Percentiles rank a stretch among this genome's conserved stretches.
Conservation (phyloP, 2,329 filamentous ascomycete species). For the Epichloe sp. region DNA sequence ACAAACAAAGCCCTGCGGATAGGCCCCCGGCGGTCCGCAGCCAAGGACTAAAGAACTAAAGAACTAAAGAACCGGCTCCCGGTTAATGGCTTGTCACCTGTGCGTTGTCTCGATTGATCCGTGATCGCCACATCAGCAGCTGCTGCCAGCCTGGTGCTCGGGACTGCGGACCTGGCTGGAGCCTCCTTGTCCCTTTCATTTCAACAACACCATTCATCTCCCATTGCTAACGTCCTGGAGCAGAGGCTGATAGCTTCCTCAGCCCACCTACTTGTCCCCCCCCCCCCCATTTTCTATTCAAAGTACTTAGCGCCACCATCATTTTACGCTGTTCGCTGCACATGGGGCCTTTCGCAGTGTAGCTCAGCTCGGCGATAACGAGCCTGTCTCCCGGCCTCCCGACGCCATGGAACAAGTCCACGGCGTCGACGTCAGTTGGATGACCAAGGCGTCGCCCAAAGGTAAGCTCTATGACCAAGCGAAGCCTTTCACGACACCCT, state of each 20-base stretch:
- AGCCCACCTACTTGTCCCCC: neutral
- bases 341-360: neutral
- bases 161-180: neutral
- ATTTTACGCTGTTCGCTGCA: neutral
- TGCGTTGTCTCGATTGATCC: neutral
- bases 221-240: neutral
- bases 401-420: conserved; percentile 64
- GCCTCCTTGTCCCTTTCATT: neutral
- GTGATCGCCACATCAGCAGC: neutral
- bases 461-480: conserved; percentile 36
- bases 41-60: too few relatives aligned
- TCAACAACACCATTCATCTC: neutral
- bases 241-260: neutral
- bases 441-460: conserved; percentile 69
- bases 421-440: conserved; percentile 81
- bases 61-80: too few relatives aligned
- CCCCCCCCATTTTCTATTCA: neutral
- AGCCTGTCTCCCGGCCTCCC: neutral
- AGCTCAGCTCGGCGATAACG: neutral
- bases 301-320: neutral
- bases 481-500: neutral
- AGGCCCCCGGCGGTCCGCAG: too few relatives aligned
- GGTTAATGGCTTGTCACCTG: too few relatives aligned
- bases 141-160: neutral
- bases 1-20: too few relatives aligned